These are phyloP conservation scores for Barnettozyma pratensis DNA, from an alignment of 805 yeast genomes.

Conservation along the genomic window DNA sequence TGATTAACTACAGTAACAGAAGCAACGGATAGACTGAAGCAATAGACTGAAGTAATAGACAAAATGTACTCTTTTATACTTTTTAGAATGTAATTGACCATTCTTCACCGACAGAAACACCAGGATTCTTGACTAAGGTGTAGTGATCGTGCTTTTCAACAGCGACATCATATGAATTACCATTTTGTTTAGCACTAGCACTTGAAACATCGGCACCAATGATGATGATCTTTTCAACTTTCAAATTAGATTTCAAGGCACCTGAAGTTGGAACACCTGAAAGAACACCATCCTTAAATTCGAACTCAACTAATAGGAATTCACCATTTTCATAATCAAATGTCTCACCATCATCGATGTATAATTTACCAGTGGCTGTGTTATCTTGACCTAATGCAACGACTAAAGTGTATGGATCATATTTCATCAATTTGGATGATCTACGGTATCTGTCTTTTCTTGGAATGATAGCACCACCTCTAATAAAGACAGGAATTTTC, in stretches of 20 bases:
- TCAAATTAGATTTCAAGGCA: constrained; percentile 21
- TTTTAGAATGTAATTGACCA: constrained; percentile 41
- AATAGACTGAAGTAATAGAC: neutral
- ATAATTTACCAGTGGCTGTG: constrained; percentile 52
- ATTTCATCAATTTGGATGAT: constrained; percentile 65
- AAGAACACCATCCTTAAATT: constrained; percentile 31
- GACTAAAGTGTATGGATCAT: constrained; percentile 77
- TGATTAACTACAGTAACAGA: constrained; percentile 1
- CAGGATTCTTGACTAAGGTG: constrained; percentile 44
- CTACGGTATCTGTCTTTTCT: constrained; percentile 74
- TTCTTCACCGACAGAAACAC: constrained; percentile 35
- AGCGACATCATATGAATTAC: constrained; percentile 31
- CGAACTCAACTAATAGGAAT: constrained; percentile 39
- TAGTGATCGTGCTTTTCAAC: constrained; percentile 20
- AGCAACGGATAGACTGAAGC: neutral
- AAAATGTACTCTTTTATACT: neutral
- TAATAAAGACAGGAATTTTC: constrained; percentile 64
- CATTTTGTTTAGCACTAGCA: constrained; percentile 32
- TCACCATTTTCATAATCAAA: constrained; percentile 51
- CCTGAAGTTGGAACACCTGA: constrained; percentile 25
- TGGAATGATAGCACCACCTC: constrained; percentile 74
- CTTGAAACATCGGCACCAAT: constrained; percentile 30
- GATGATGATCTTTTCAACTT: constrained; percentile 51
- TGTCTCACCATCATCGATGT: constrained; percentile 83
- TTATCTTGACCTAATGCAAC: constrained; percentile 50